Evolutionary conservation across 73 alveolate genomes (phyloP).

Genomic region (Stentor coeruleus): DNA sequence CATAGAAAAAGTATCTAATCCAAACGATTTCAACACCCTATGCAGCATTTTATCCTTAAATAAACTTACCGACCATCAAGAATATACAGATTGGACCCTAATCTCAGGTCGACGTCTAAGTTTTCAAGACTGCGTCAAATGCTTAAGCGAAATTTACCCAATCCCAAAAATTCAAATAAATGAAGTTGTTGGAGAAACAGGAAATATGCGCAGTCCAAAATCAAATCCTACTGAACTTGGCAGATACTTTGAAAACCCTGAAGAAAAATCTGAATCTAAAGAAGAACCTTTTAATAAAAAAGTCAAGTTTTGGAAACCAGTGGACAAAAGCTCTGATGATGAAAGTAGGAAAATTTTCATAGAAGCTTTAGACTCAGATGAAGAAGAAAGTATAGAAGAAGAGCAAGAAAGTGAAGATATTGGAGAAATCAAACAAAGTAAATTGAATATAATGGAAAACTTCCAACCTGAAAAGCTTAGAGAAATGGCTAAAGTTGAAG

Average conservation of each 20-base stretch:
- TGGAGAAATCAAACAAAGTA: background rate
- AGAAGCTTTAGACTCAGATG: background rate
- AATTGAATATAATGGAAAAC: background rate
- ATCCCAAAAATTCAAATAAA: background rate
- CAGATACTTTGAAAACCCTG: no score
- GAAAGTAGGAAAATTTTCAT: background rate
- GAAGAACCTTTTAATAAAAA: no score
- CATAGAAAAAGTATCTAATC: slow-evolving; percentile 47
- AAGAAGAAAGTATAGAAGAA: background rate
- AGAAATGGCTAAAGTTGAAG: slow-evolving; percentile 46
- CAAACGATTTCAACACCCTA: slow-evolving; percentile 60
- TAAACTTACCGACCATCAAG: slow-evolving; percentile 62
- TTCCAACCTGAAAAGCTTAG: background rate
- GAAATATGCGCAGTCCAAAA: no score
- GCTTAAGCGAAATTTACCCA: slow-evolving; percentile 15
- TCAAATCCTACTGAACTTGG: no score
- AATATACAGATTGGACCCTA: slow-evolving; percentile 56
- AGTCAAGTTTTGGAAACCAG: background rate
- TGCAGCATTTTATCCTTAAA: slow-evolving; percentile 57
- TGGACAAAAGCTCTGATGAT: slow-evolving; percentile 12
- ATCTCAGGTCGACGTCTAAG: slow-evolving; percentile 65
- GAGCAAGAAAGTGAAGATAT: no score
- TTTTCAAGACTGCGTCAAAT: slow-evolving; percentile 42
- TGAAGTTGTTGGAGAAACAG: background rate
- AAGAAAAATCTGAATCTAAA: background rate